Base-by-base conservation (phyloP, 805 yeast genomes). In the Lachancea mirantina region DNA sequence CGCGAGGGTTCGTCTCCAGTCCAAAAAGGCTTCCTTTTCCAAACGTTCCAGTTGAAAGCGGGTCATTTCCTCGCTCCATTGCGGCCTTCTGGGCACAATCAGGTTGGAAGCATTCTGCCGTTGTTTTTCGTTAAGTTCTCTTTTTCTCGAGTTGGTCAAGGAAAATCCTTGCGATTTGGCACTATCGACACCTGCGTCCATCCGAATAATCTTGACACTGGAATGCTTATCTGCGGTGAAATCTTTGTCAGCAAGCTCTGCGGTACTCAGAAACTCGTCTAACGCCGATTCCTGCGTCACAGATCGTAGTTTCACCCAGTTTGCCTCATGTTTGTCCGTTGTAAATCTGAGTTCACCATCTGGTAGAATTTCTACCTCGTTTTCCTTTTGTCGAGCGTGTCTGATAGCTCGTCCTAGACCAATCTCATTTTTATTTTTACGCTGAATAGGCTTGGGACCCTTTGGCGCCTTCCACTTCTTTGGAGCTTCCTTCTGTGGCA, bases 171-270 rank as follows among this genome's bases (percentile, higher is more conserved):
- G 74, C 20, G 61, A 60, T 9, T 58, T 49, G 6, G 64, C 59
- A 19, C 57, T 53, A 28, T 68, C 68, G n/a, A 44, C 48, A 28
- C 55, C 55, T 26, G 45, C 49, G 32, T 83, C 84, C 38, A 83
- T 78, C 52, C 79, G 75, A 46, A 92, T 78, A 47, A 92, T 84
- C 49, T 80, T 82, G 39, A 92, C 88, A 45, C 80, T 84, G 28
- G 80, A 76, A 37, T 77, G 70, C 51, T 80, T 77, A 45, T 89
- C 96, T 3, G 97, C 96, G 6, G 95, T 78, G 62, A 92, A 92
- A 62, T 92, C 97, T 14, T 89, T 87, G 53, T 87, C 95, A 2
- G 96, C 96, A 38, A 92, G 71, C 57, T 85, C 95, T 1, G 98
- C 99, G 6, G 96, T 89, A 51, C 78, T 81, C 50, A 92, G 71